phyloP scores from a whole-genome alignment of 2,329 filamentous ascomycete species.

The Alternaria arborescens region DNA sequence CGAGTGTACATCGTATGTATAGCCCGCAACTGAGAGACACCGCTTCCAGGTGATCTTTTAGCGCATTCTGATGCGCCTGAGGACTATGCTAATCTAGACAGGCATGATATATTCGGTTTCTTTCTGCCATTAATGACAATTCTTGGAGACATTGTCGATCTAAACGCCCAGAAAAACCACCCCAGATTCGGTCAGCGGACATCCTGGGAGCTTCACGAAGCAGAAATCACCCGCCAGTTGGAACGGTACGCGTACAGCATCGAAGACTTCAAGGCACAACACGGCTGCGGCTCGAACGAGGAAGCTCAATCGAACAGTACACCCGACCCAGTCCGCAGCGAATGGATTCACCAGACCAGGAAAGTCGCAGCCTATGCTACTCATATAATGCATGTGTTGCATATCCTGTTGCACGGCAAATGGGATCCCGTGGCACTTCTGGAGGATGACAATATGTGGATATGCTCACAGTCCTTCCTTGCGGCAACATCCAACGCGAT shows the following conservation, averaged over 20 bases:
- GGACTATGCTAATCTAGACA: slow-evolving; percentile 13
- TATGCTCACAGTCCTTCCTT: slow-evolving; percentile 86
- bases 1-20: slow-evolving; percentile 72
- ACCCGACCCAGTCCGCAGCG: slow-evolving; percentile 60
- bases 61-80: background rate
- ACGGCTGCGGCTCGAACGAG: slow-evolving; percentile 46
- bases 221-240: slow-evolving; percentile 81
- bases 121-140: slow-evolving; percentile 94
- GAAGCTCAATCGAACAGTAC: slow-evolving; percentile 47
- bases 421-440: slow-evolving; percentile 93
- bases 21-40: background rate
- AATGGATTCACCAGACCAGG: slow-evolving; percentile 82
- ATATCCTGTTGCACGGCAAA: slow-evolving; percentile 87
- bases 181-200: slow-evolving; percentile 80
- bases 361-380: slow-evolving; percentile 90
- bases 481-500: slow-evolving; percentile 88
- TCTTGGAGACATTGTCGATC: slow-evolving; percentile 87
- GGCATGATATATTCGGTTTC: slow-evolving; percentile 87
- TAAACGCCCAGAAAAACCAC: slow-evolving; percentile 88
- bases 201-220: slow-evolving; percentile 79
- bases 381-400: slow-evolving; percentile 92
- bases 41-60: background rate
- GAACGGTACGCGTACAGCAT: slow-evolving; percentile 84
- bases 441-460: slow-evolving; percentile 93
- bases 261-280: slow-evolving; percentile 68